Conservation (phyloP, 1,139 yeast species). For the Debaryomyces nepalensis region DNA sequence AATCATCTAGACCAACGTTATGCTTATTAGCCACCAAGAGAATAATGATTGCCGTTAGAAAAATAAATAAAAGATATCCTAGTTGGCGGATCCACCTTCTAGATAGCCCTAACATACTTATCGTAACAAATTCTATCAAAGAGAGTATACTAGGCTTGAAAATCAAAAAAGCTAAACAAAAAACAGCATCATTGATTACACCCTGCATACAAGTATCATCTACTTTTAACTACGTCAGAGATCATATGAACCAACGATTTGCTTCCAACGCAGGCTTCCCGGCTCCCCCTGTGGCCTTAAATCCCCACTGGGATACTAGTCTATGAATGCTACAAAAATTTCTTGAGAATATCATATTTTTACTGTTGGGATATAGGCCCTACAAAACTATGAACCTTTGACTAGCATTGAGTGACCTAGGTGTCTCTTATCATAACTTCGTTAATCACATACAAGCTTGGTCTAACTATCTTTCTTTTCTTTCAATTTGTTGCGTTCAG, state of each 20-base stretch:
- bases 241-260: too few species aligned
- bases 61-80: conserved; percentile 24
- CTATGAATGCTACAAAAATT: too few species aligned
- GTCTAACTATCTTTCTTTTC: conserved; percentile 7
- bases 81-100: conserved; percentile 31
- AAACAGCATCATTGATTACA: background rate
- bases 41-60: conserved; percentile 25
- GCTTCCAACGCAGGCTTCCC: too few species aligned
- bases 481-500: conserved; percentile 13
- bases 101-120: conserved; percentile 28
- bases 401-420: too few species aligned
- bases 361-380: too few species aligned
- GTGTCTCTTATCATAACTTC: conserved; percentile 1
- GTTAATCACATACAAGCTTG: background rate
- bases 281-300: too few species aligned
- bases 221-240: too few species aligned
- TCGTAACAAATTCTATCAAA: background rate
- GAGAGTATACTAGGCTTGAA: too few species aligned
- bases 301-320: too few species aligned
- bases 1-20: conserved; percentile 34
- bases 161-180: too few species aligned
- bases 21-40: conserved; percentile 40
- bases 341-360: too few species aligned
- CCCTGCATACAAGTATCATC: conserved; percentile 6
- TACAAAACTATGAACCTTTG: too few species aligned